Conservation (phyloP, 306 rosid genomes). For the Arachis stenosperma region DNA sequence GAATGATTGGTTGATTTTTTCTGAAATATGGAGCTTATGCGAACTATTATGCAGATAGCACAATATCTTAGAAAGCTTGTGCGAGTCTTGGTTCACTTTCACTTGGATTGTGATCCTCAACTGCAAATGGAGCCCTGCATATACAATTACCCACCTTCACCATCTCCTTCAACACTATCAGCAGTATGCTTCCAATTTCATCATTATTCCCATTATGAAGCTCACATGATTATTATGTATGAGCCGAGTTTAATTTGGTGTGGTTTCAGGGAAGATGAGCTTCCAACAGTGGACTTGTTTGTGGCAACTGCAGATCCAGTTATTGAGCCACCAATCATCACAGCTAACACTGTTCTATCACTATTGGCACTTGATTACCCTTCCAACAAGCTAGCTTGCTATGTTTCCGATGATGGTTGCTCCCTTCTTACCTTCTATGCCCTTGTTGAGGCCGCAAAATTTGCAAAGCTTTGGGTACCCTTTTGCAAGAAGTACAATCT, state of each 20-base stretch:
- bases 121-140: constrained; percentile 56
- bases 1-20: no score
- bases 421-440: constrained; percentile 59
- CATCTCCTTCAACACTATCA: constrained; percentile 50
- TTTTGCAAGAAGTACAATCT: constrained; percentile 59
- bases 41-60: no score
- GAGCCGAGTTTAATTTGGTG: no score
- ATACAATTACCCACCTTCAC: constrained; percentile 48
- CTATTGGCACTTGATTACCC: constrained; percentile 70
- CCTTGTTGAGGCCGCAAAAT: constrained; percentile 60
- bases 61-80: constrained; percentile 13
- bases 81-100: constrained; percentile 65
- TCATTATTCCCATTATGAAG: no score
- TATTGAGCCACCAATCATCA: constrained; percentile 65
- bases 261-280: constrained; percentile 50
- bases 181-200: neutral
- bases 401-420: constrained; percentile 74
- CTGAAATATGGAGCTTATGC: no score
- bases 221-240: no score
- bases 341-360: constrained; percentile 73
- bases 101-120: constrained; percentile 48
- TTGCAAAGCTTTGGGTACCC: constrained; percentile 66
- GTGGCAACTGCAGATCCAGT: constrained; percentile 72
- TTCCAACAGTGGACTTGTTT: constrained; percentile 65
- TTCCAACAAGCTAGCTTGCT: constrained; percentile 65